These are phyloP conservation scores for Gastrodia elata DNA, from an alignment of 106 monocot species.

Conservation along the genomic window DNA sequence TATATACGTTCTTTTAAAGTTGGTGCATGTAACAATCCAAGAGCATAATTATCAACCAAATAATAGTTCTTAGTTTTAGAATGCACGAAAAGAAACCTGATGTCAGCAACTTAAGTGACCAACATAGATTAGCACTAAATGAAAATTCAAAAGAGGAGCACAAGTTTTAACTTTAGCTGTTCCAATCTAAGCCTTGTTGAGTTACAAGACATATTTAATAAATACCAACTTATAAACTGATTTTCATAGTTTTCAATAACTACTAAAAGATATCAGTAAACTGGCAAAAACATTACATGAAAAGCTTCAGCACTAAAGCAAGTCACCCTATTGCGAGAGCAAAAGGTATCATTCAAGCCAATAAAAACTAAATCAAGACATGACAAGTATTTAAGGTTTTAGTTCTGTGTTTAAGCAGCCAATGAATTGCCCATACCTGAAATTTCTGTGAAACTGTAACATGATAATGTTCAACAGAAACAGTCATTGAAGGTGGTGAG, in stretches of 20 bases:
- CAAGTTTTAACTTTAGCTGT: not conserved
- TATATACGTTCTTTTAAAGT: not conserved
- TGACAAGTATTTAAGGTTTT: not conserved
- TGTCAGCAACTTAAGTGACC: not conserved
- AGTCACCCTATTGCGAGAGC: not conserved
- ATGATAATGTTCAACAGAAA: constrained; percentile 76
- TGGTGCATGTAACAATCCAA: not conserved
- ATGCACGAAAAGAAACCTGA: not conserved
- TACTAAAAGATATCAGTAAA: not conserved
- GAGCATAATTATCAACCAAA: not conserved
- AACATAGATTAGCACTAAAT: not conserved
- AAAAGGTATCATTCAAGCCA: not conserved
- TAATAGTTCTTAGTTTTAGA: not conserved
- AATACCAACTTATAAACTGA: not conserved
- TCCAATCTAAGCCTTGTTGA: not conserved
- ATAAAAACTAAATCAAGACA: not conserved
- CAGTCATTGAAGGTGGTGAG: constrained; percentile 62
- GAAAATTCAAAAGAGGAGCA: not conserved
- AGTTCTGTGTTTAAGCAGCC: not conserved
- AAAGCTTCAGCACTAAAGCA: not conserved
- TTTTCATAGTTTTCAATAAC: not conserved
- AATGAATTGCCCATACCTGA: constrained; percentile 40
- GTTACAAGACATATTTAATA: not conserved
- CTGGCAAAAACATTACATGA: not conserved
- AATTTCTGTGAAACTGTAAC: constrained; percentile 57